Evolutionary conservation across 2,329 filamentous ascomycete species (phyloP), one percentile per base, ranked within the genome.

Genomic region (Venturiaceae sp.): DNA sequence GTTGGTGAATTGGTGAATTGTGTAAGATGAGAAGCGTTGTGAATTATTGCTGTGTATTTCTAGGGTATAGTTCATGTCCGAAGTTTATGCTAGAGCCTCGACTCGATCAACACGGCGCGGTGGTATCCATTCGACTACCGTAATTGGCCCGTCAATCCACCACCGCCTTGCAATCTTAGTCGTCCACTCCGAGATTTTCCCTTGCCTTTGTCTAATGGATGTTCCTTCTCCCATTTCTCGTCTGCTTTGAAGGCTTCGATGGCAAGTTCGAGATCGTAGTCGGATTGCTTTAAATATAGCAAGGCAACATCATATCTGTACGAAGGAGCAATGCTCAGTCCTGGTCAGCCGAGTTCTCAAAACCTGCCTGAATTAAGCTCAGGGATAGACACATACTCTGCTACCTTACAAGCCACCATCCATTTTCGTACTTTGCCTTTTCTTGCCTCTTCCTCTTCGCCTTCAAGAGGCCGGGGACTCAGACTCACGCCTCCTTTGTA

Each of bases 371-470:
- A 58, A 30, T n/a, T n/a, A n/a, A n/a, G n/a, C n/a, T n/a, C n/a
- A n/a, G 26, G 21, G 13, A 26, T 47, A 14, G 46, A 34, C 39
- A 74, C 79, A 73, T 85, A 92, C 76, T 92, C 86, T 26, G 82
- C 75, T 30, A 89, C 86, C 68, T 92, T 92, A 72, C 85, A 89
- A 1, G 80, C 78, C 2, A 90, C 83, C 88, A 92, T 92, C 77
- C 86, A 92, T 61, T 86, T 81, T 44, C 89, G 78, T 34, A 92
- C 79, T 67, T 85, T 85, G 19, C 75, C 78, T 72, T 89, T 92
- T 62, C 84, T 80, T 54, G 80, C 75, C 71, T 88, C 85, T 66
- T 90, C 88, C 50, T 87, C 86, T 67, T 90, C 87, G 53, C 85
- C 83, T 57, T 88, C 86, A n/a, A 88, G 65, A 0, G 88, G 88